A percentile compares a stretch with the other conserved stretches of the same genome.
phyloP scores from a whole-genome alignment of 176 grass and related monocot species.

The Eragrostis curvula region DNA sequence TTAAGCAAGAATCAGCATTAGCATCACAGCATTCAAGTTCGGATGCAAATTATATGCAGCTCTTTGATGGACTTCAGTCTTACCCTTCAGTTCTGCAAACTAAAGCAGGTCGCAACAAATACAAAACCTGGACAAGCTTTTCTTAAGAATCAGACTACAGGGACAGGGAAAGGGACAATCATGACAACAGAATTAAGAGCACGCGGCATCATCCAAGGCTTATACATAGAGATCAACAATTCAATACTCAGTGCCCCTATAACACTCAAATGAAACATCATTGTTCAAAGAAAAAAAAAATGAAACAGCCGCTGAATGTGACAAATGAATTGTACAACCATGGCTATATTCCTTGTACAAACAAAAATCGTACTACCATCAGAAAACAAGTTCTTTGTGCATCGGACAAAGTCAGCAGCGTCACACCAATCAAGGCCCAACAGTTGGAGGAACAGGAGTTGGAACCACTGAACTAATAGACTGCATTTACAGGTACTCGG shows the following conservation, averaged over 20 bases:
- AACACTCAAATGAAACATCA: neutral
- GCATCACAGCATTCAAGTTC: no score
- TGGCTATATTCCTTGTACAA: neutral
- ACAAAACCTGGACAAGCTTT: neutral
- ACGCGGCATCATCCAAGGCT: neutral
- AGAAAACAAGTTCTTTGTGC: neutral
- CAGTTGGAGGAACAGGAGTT: constrained; percentile 1
- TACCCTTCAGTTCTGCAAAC: neutral
- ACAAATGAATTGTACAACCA: constrained; percentile 2
- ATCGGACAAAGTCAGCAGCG: neutral
- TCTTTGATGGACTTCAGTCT: neutral
- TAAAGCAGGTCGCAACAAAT: neutral
- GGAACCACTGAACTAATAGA: neutral
- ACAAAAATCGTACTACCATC: neutral
- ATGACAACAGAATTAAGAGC: neutral
- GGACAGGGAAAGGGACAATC: no score
- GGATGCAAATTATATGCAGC: no score
- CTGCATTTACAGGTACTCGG: constrained; percentile 49
- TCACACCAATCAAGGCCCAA: constrained; percentile 12
- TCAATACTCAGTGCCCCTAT: neutral
- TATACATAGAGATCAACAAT: constrained; percentile 6
- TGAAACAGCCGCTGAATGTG: neutral
- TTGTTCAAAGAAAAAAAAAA: no score
- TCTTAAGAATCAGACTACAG: neutral
- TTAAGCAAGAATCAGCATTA: no score